phyloP scores from a whole-genome alignment of 306 rosid species.

The Quercus robur region DNA sequence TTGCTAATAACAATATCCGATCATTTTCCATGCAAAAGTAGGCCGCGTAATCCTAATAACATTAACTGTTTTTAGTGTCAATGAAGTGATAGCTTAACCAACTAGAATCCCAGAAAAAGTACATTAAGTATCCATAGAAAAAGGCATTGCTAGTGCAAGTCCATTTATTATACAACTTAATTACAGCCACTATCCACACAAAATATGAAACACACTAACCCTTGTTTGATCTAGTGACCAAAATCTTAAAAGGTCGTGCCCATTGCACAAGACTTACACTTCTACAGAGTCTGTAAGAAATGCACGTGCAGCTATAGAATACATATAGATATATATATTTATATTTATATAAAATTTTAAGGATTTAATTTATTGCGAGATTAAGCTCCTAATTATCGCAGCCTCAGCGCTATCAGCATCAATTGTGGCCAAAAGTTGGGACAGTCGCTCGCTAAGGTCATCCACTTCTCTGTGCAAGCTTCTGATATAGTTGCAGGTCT shows the following conservation, averaged over 20 bases:
- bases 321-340: neutral
- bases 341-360: neutral
- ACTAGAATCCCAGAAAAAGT: neutral
- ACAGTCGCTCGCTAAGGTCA: slow-evolving; percentile 82
- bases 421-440: slow-evolving; percentile 84
- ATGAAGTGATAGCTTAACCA: neutral
- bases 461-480: slow-evolving; percentile 86
- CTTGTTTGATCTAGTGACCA: neutral
- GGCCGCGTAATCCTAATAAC: too few relatives aligned
- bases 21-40: neutral
- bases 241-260: neutral
- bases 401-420: slow-evolving; percentile 96
- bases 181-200: slow-evolving; percentile 2
- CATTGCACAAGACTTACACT: too few relatives aligned
- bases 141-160: slow-evolving; percentile 34
- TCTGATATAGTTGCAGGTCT: slow-evolving; percentile 95
- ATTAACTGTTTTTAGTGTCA: neutral
- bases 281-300: too few relatives aligned
- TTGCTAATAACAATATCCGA: neutral
- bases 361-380: slow-evolving; percentile 47
- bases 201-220: slow-evolving; percentile 10
- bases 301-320: too few relatives aligned
- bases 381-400: slow-evolving; percentile 85
- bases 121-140: neutral
- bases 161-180: slow-evolving; percentile 22